These are phyloP conservation scores for Globisporangium spiculum DNA, from an alignment of 352 stramenopile species.

Conservation along the genomic window DNA sequence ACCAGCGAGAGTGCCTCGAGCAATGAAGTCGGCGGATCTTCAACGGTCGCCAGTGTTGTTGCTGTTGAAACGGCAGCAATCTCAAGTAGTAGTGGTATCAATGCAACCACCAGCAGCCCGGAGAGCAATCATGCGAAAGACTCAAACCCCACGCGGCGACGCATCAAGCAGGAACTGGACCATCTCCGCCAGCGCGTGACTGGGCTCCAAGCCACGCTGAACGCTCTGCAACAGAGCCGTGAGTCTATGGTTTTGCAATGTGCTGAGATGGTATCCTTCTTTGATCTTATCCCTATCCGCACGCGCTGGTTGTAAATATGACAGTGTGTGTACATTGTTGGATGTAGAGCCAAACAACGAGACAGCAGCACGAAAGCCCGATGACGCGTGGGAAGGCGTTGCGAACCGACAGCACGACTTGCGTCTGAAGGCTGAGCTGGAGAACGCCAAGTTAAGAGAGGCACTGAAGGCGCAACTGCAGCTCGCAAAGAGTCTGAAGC, in stretches of 20 bases:
- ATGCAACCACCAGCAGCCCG: not conserved
- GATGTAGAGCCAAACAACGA: not conserved
- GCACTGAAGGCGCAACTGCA: conserved; percentile 15
- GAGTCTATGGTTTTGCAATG: not conserved
- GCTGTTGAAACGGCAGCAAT: not conserved
- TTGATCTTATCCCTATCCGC: no score
- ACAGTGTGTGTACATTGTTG: not conserved
- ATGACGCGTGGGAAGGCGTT: conserved; percentile 16
- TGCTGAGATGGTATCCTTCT: not conserved
- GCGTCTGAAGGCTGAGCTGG: conserved; percentile 12
- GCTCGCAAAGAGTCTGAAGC: conserved; percentile 10
- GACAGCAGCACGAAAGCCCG: not conserved
- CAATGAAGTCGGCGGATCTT: not conserved
- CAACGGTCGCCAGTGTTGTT: not conserved
- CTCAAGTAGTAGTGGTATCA: not conserved
- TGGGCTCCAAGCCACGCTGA: conserved; percentile 4
- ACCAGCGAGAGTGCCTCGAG: not conserved
- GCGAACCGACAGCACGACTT: conserved; percentile 13
- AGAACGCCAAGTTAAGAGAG: conserved; percentile 21
- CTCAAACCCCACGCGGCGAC: conserved; percentile 7
- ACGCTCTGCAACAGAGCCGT: conserved; percentile 9
- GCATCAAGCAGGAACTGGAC: conserved; percentile 12
- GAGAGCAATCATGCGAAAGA: not conserved
- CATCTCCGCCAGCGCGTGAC: conserved; percentile 10
- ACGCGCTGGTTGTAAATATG: not conserved